Base-by-base conservation (phyloP, 176 grass and related monocot species). In the Musa beccarii region DNA sequence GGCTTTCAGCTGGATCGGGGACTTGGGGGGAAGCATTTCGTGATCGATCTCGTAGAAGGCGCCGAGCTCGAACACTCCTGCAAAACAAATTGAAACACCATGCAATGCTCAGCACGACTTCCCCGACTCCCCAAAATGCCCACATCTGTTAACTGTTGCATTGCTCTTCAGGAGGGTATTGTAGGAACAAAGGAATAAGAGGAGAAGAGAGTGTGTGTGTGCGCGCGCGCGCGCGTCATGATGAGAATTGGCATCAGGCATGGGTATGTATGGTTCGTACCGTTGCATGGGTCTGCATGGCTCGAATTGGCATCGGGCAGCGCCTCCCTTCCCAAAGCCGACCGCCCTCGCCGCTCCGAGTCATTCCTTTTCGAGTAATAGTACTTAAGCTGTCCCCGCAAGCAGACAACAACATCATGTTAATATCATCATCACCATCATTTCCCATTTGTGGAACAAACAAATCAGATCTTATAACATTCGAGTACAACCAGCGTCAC, bases 1-100 rank as follows among this genome's bases (percentile, higher is more conserved):
- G 54, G 85, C 82, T 79, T 93, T 93, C 69, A 93, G 87, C 62
- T 93, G 87, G 61, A 83, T 93, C 63, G 90, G 90, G 25, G 87
- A 89, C 75, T 89, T 89, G 0, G 87, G 90, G 63, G 90, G 90
- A 73, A 93, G 79, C 83, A 59, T 89, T 66, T 79, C 82, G 75
- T 93, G 90, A 79, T 93, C 78, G 71, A 93, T 93, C 79, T 93
- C 90, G 78, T 89, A 89, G 82, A 89, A 93, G 19, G 78, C 77
- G 78, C 87, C 90, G 2, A 66, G 11, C 50, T 53, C 17, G 43
- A 66, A 52, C 2, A 10, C n/a, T 51, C 11, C 49, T 65, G 2
- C 53, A 1, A 29, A 13, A 56, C 3, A 56, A 29, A 54, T 13
- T 19, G 14, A 10, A 68, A 49, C 66, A 68, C 25, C 2, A 29